Evolutionary conservation across 495 filamentous ascomycete genomes (phyloP), one percentile per base, ranked within the genome.

Genomic region (Lophiostoma macrostomum): DNA sequence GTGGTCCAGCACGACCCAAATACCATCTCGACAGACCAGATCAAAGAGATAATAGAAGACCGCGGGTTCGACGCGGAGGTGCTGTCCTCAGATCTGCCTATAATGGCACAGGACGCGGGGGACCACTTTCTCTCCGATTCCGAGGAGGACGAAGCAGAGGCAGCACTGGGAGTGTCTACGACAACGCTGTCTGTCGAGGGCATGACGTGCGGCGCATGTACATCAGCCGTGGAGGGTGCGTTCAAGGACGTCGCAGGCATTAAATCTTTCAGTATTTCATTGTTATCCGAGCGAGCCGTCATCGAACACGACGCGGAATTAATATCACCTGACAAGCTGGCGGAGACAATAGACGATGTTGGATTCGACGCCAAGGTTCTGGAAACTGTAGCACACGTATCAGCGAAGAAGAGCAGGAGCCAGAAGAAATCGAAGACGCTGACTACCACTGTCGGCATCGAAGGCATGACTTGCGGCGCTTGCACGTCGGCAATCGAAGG

Each of bases 191-290:
- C 88, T 14, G 83, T 97, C n/a, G 87, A 90, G 58, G 93, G 93
- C 22, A 98, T 98, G 93, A 97, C 93, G 5, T 96, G 91, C 64
- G 91, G 91, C 35, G 90, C 91, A 28, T 98, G 91, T 64, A 95
- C 91, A 6, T 87, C 89, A 41, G 88, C 91, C 0, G 80, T 98
- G 16, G 89, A 96, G 69, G 80, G 84, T 39, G 87, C 83, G 8
- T 86, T 95, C 71, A 82, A 77, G 50, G 71, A 77, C 48, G 69
- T 73, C 0, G 35, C 70, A 7, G 72, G 72, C 1, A 60, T 74
- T 45, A 65, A 66, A 38, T 56, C 58, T 23, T 70, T 71, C 52
- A 71, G 63, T 44, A 72, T 74, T 58, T 74, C 72, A n/a, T 49
- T 74, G 24, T 42, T 83, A 22, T 81, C 82, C 1, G 82, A 85